A percentile compares a stretch with the other conserved stretches of the same genome.
These are phyloP conservation scores for Candida sanyaensis DNA, from an alignment of 1,139 yeast species.

Conservation along the genomic window DNA sequence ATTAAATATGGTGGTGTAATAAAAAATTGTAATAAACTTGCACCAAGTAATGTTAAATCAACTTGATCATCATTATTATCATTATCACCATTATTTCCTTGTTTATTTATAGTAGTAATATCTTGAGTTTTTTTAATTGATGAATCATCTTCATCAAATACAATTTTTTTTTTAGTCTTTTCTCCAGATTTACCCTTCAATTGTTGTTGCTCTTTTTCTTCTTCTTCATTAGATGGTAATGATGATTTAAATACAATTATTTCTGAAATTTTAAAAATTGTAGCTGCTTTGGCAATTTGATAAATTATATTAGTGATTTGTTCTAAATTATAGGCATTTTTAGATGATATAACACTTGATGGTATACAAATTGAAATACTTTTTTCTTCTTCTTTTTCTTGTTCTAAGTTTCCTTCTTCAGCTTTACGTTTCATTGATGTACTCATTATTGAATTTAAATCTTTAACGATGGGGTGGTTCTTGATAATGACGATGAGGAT, in stretches of 20 bases:
- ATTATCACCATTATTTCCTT: background rate
- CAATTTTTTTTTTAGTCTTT: constrained; percentile 35
- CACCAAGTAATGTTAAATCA: constrained; percentile 51
- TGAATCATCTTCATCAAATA: constrained; percentile 31
- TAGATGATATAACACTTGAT: constrained; percentile 50
- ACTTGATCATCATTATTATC: no score
- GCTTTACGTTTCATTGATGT: constrained; percentile 15
- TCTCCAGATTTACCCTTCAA: constrained; percentile 21
- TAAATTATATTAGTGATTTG: constrained; percentile 75
- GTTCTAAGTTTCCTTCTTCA: constrained; percentile 27
- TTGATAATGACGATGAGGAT: no score
- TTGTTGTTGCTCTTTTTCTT: constrained; percentile 18
- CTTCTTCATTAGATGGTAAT: constrained; percentile 28
- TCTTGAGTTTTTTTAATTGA: constrained; percentile 10
- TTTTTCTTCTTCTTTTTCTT: constrained; percentile 29
- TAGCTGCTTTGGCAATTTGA: constrained; percentile 77
- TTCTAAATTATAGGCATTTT: constrained; percentile 63
- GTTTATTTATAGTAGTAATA: constrained; percentile 14
- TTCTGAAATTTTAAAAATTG: constrained; percentile 69
- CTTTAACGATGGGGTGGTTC: no score
- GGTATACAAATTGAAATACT: constrained; percentile 61
- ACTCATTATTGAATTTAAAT: no score
- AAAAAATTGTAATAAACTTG: constrained; percentile 75
- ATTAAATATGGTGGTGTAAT: constrained; percentile 85
- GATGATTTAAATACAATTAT: constrained; percentile 65